Conservation (phyloP, 1,284 basidiomycete genomes). For the Somion occarium region DNA sequence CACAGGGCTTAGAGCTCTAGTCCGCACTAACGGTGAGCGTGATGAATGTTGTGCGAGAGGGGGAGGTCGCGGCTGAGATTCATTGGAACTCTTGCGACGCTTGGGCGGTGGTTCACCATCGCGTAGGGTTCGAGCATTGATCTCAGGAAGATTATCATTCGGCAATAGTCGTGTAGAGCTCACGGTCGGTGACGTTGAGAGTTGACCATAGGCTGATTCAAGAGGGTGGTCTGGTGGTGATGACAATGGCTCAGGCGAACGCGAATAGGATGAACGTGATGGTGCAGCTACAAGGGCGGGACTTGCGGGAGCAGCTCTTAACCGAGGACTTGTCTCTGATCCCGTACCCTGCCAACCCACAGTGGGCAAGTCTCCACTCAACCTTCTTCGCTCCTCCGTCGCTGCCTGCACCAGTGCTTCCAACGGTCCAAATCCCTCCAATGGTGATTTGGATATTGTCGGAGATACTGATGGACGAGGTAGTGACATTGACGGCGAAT, state of each 20-base stretch:
- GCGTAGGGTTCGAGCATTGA: background rate
- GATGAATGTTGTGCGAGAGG: background rate
- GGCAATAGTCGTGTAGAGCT: slow-evolving; percentile 2
- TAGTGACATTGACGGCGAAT: slow-evolving; percentile 12
- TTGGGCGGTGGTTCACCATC: slow-evolving; percentile 20
- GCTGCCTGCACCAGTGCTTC: slow-evolving; percentile 55
- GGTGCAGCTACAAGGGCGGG: background rate
- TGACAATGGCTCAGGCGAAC: background rate
- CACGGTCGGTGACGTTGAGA: slow-evolving; percentile 8
- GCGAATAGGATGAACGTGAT: background rate
- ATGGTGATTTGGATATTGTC: slow-evolving; percentile 9
- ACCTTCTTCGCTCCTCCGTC: slow-evolving; percentile 44
- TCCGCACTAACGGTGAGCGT: background rate
- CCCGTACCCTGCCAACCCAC: background rate
- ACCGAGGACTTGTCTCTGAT: background rate
- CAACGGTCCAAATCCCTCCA: slow-evolving; percentile 31
- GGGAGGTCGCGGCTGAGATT: background rate
- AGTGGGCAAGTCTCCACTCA: slow-evolving; percentile 27
- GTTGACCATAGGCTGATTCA: slow-evolving; percentile 8
- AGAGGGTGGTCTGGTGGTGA: background rate
- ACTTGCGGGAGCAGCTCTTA: background rate
- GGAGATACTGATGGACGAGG: slow-evolving; percentile 19
- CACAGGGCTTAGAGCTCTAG: background rate
- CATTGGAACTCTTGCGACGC: slow-evolving; percentile 12
- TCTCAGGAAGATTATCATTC: background rate